Base-by-base conservation (phyloP, 345 rosid genomes). In the Camelina neglecta region DNA sequence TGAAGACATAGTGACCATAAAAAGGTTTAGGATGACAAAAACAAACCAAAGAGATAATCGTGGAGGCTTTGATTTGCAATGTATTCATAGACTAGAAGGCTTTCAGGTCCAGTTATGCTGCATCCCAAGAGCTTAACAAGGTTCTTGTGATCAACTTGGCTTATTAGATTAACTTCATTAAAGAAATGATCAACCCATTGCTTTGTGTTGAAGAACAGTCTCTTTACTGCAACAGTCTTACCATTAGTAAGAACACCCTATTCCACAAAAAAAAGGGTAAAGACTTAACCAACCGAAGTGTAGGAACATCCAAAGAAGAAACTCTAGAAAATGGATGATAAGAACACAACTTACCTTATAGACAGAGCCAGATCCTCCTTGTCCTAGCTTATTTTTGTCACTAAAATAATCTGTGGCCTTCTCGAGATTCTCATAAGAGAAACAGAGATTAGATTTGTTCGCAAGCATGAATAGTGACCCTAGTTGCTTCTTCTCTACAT, bases 131-230 rank as follows among this genome's bases (percentile, higher is more conserved):
- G 78, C 79, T 82, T 84, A 8, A 92, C 97, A 53, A 92, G 93
- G 71, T 94, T 92, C 71, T 85, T 90, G 87, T 94, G 97, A 36
- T 87, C 50, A 26, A 92, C 89, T 65, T 76, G 85, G 67, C 95
- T 90, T 66, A 92, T 92, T 79, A 94, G 58, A 60, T 86, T 94
- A 41, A 94, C 97, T 84, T 94, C 98, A 76, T 94, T 94, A 54
- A 92, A 94, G 85, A 94, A 94, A 77, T 92, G 92, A 65, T 94
- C 98, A 5, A 90, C 98, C 97, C 98, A 94, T 75, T 92, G 98
- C 24, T 81, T 87, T 45, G 97, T 92, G 72, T 90, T 90, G 81
- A 90, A 90, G 71, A 90, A 87, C 8, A 94, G 86, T 80, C 97
- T 89, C 86, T 94, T 94, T 71, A 94, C 67, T 8, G 97, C 98